phyloP scores from a whole-genome alignment of 2,329 filamentous ascomycete genomes.

The Penicillium sp. region DNA sequence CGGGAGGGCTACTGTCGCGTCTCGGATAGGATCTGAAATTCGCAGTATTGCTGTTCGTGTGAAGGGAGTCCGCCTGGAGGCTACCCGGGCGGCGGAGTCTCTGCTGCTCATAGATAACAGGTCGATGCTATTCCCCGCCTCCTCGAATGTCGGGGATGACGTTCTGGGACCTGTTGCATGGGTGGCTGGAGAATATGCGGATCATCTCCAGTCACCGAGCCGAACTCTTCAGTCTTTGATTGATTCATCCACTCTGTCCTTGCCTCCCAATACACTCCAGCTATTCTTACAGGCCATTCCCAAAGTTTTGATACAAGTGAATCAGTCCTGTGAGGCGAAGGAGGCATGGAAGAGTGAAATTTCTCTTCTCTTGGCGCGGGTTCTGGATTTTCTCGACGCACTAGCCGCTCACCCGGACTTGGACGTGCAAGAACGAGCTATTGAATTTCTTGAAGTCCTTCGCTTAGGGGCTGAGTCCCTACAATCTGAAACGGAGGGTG shows the following conservation, averaged over 20 bases:
- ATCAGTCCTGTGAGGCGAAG: slow-evolving; percentile 68
- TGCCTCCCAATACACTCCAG: slow-evolving; percentile 67
- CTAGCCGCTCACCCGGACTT: slow-evolving; percentile 79
- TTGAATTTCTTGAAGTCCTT: slow-evolving; percentile 88
- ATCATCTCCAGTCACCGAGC: slow-evolving; percentile 68
- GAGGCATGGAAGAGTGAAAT: slow-evolving; percentile 71
- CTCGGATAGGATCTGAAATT: slow-evolving; percentile 74
- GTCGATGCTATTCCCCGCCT: slow-evolving; percentile 57
- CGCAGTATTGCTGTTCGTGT: slow-evolving; percentile 92
- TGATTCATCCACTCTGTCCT: slow-evolving; percentile 61
- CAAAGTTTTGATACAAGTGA: slow-evolving; percentile 77
- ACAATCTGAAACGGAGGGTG: slow-evolving; percentile 50
- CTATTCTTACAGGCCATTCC: slow-evolving; percentile 80
- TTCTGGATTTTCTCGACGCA: slow-evolving; percentile 79
- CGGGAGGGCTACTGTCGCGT: slow-evolving; percentile 27
- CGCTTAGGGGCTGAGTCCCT: slow-evolving; percentile 80
- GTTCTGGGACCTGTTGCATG: slow-evolving; percentile 77
- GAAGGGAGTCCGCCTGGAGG: slow-evolving; percentile 74
- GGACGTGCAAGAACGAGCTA: slow-evolving; percentile 91
- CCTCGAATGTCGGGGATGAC: slow-evolving; percentile 55
- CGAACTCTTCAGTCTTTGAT: slow-evolving; percentile 73
- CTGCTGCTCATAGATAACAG: slow-evolving; percentile 63
- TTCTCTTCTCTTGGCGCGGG: slow-evolving; percentile 74
- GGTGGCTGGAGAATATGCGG: slow-evolving; percentile 85
- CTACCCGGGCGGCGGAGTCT: slow-evolving; percentile 78